phyloP scores from a whole-genome alignment of 108 stramenopile species.

The Skeletonema menzelii region DNA sequence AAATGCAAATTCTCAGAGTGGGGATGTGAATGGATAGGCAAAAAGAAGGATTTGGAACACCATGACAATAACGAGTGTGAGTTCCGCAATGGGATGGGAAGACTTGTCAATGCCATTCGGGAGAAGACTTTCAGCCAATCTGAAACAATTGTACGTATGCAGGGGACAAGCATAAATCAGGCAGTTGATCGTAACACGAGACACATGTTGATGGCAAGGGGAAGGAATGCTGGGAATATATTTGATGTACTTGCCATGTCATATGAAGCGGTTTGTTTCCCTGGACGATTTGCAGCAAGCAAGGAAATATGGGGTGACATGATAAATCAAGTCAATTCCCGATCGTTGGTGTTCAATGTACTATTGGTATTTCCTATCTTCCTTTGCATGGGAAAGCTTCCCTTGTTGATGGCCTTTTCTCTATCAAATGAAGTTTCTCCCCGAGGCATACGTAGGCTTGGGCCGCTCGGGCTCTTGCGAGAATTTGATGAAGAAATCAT shows the following conservation, averaged over 20 bases:
- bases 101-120: slow-evolving; percentile 7
- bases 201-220: neutral
- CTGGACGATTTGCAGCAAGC: slow-evolving; percentile 17
- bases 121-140: neutral
- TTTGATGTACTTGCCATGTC: slow-evolving; percentile 25
- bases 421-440: too few species aligned
- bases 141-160: neutral
- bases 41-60: slow-evolving; percentile 7
- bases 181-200: slow-evolving; percentile 1
- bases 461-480: too few species aligned
- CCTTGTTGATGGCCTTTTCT: neutral
- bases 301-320: slow-evolving; percentile 18
- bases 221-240: slow-evolving; percentile 20
- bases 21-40: slow-evolving; percentile 47
- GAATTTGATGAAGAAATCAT: too few species aligned
- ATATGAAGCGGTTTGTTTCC: slow-evolving; percentile 23
- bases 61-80: slow-evolving; percentile 21
- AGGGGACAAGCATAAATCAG: neutral
- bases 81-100: slow-evolving; percentile 4
- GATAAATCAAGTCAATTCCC: neutral
- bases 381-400: neutral
- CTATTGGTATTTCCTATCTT: slow-evolving; percentile 17
- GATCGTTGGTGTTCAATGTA: slow-evolving; percentile 19
- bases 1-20: slow-evolving; percentile 33
- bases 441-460: too few species aligned